Conservation (phyloP, 2,329 filamentous ascomycete species). For the Hymenoscyphus fraxineus region DNA sequence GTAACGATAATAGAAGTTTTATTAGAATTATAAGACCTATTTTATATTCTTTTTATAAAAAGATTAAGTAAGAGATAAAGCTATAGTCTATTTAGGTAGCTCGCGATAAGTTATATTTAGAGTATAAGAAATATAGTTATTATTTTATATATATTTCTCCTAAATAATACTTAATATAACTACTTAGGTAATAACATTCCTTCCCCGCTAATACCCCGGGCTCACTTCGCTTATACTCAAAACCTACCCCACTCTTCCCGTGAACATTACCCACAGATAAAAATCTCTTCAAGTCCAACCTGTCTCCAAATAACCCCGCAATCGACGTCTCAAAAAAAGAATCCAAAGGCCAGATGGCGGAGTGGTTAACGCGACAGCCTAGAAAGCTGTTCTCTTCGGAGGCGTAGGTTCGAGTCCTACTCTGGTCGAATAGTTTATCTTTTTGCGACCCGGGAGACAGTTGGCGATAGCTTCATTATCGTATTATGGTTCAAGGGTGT, state of each 20-base stretch:
- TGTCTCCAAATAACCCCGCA: not conserved
- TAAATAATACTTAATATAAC: not conserved
- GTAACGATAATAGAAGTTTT: too few relatives aligned
- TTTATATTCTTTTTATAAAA: too few relatives aligned
- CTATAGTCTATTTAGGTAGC: too few relatives aligned
- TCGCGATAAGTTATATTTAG: too few relatives aligned
- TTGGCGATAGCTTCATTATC: too few relatives aligned
- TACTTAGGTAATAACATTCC: not conserved
- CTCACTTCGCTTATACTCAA: not conserved
- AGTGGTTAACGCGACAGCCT: conserved; percentile 8
- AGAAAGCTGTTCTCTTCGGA: conserved; percentile 5
- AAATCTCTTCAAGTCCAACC: not conserved
- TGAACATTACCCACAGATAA: not conserved
- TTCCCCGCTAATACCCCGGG: not conserved
- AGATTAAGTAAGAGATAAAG: too few relatives aligned
- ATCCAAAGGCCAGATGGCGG: not conserved
- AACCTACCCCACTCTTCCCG: not conserved
- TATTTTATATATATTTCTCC: too few relatives aligned
- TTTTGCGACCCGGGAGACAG: not conserved
- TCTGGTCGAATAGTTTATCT: not conserved
- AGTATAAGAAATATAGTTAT: too few relatives aligned
- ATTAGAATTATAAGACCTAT: too few relatives aligned
- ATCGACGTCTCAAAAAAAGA: not conserved
- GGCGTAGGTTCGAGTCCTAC: not conserved
- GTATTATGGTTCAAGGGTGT: too few relatives aligned